Evolutionary conservation across 805 yeast species (phyloP), one percentile per base, ranked within the genome.

Genomic region (Maudiozyma barnettii): DNA sequence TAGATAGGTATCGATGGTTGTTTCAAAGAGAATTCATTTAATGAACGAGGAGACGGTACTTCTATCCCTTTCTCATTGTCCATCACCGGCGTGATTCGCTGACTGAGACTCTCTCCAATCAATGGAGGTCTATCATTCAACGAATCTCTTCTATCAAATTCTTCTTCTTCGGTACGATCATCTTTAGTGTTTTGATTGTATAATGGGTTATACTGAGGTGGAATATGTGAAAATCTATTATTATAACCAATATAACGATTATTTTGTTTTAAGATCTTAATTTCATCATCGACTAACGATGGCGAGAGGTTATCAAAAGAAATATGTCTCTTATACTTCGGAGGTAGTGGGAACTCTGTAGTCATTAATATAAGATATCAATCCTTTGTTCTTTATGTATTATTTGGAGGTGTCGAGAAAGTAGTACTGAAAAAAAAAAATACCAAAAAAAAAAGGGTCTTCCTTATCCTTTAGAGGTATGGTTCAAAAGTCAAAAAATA

Each of bases 301-400:
- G 68, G 67, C 13, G 65, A 50, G 8, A 64, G 48, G 47, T 64
- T 65, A 49, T 64, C 65, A 39, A 64, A 64, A 14, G 67, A 63
- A 6, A 64, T 63, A 43, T 60, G 64, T 14, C 54, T 56, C 16
- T 54, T 51, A 43, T 56, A 63, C 18, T 39, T 42, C 13, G 39
- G 31, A 21, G 40, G 39, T 20, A 43, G 5, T 20, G 18, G 30
- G 14, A 37, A 19, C 19, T 18, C 40, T 21, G 36, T 33, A n/a
- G 36, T 33, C 36, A 33, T 33, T 33, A 26, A 26, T 6, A 9
- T 26, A 26, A 26, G n/a, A n/a, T n/a, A 26, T 12, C 30, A 26
- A 26, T 26, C 30, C 30, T 26, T 9, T 26, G 30, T 26, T 26
- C 8, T n/a, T n/a, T n/a, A n/a, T n/a, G n/a, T n/a, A n/a, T n/a